Base-by-base conservation (phyloP, 768 basidiomycete species). In the Strobilomyces confusus region DNA sequence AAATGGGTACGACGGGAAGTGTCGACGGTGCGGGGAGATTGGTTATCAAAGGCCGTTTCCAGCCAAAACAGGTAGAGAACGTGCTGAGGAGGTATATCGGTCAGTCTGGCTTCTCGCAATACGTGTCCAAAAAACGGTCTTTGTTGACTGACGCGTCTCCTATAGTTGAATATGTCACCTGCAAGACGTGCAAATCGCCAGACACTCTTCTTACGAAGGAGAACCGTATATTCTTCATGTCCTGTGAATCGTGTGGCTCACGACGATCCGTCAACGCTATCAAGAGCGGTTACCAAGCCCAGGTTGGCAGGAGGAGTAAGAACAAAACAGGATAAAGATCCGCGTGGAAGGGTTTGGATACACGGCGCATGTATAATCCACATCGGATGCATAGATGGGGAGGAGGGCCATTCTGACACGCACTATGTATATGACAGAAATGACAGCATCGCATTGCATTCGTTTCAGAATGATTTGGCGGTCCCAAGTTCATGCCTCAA, bases 131-230 rank as follows among this genome's bases (percentile, higher is more conserved):
- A 9, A n/a, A 23, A 29, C 22, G 17, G n/a, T 43, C 13, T 11
- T 48, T 19, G 34, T 41, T 4, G 44, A 38, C 43, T 53, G 38
- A 59, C 43, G 29, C 13, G 12, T 9, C 2, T 40, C 12, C 40
- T 55, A 13, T 60, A 95, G 95, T 95, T 56, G 95, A 98, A 75
- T 98, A 98, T 72, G 95, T 98, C 56, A 95, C 95, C 36, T 99
- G 97, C 83, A 95, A 97, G 74, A 98, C 95, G 37, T 99, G 97
- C 81, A 99, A 98, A 75, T 98, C 95, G 1, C 92, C 92, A 42
- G 97, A 99, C 70, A 99, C 97, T 3, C 82, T 97, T 19, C 82
- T 99, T 34, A 87, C 89, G 26, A 99, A 98, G 73, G 95, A 98
- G 75, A 97, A 97, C 72, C 91, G 97, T 73, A 92, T 99, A 68